phyloP scores from a whole-genome alignment of 2,329 filamentous ascomycete species.

The Aspergillus felis region DNA sequence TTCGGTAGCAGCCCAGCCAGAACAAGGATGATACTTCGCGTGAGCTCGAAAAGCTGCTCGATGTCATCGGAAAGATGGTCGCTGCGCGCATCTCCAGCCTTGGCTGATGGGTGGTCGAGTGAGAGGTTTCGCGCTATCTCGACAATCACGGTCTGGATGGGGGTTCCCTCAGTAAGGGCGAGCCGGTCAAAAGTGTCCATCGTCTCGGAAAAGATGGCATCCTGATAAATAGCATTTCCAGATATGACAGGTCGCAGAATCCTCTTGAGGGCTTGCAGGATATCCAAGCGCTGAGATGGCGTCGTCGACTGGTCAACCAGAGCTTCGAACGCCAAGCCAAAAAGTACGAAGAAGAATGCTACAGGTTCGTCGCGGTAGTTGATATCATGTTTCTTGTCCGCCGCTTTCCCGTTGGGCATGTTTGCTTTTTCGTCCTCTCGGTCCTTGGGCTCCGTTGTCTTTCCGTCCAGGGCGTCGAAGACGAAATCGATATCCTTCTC shows the following conservation, averaged over 20 bases:
- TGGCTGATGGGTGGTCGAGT: slow-evolving; percentile 84
- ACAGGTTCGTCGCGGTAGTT: slow-evolving; percentile 98
- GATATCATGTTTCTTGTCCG: slow-evolving; percentile 70
- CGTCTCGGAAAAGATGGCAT: slow-evolving; percentile 92
- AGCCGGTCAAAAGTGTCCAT: slow-evolving; percentile 94
- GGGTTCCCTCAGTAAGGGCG: slow-evolving; percentile 82
- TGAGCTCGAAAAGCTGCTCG: slow-evolving; percentile 95
- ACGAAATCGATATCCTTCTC: slow-evolving; percentile 98
- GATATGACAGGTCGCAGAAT: slow-evolving; percentile 92
- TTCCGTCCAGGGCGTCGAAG: slow-evolving; percentile 92
- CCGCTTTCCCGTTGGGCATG: slow-evolving; percentile 14
- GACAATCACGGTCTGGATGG: slow-evolving; percentile 88
- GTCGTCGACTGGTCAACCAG: slow-evolving; percentile 76
- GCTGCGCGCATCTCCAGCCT: slow-evolving; percentile 60
- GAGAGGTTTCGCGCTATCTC: slow-evolving; percentile 89
- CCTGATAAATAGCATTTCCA: slow-evolving; percentile 92
- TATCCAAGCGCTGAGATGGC: slow-evolving; percentile 76
- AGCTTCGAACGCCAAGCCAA: slow-evolving; percentile 93
- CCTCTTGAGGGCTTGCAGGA: slow-evolving; percentile 87
- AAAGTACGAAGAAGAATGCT: slow-evolving; percentile 97
- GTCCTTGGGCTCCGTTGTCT: slow-evolving; percentile 40
- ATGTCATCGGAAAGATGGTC: slow-evolving; percentile 93
- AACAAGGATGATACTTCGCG: slow-evolving; percentile 90
- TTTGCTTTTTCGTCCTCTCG: slow-evolving; percentile 18
- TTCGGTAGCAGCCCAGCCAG: slow-evolving; percentile 84